Conservation (phyloP, 192 early-diverging fungal species). For the Podila verticillata region DNA sequence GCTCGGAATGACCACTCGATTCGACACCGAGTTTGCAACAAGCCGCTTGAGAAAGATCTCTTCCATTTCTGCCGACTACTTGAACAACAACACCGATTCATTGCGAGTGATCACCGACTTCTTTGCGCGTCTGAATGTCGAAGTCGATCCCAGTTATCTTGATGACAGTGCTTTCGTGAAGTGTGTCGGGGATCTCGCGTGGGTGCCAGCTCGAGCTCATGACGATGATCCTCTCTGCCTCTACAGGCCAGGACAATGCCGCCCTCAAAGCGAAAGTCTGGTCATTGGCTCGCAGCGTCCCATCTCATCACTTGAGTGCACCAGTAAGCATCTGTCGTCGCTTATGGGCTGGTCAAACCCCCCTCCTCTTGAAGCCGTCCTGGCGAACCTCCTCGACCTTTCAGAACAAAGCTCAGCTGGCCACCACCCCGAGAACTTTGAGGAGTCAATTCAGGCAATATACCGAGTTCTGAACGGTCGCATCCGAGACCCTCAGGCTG, state of each 20-base stretch:
- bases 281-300: constrained; percentile 25
- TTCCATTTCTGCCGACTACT: too few species aligned
- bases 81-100: too few species aligned
- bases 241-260: constrained; percentile 12
- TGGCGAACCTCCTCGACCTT: constrained; percentile 23
- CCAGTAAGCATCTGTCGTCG: background rate
- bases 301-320: background rate
- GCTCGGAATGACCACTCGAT: constrained; percentile 10
- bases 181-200: background rate
- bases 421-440: background rate
- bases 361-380: background rate
- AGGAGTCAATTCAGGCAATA: background rate
- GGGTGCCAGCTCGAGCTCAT: constrained; percentile 3
- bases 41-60: too few species aligned
- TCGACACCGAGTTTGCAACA: constrained; percentile 1
- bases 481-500: background rate
- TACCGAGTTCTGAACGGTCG: constrained; percentile 1
- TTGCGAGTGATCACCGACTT: too few species aligned
- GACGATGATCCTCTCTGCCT: background rate
- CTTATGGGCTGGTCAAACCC: constrained; percentile 29
- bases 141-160: too few species aligned
- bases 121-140: too few species aligned
- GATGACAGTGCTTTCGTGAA: background rate
- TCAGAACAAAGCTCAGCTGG: too few species aligned
- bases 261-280: background rate